These are phyloP conservation scores for Cladosporium cucumerinum DNA, from an alignment of 2,329 filamentous ascomycete species.

Conservation along the genomic window DNA sequence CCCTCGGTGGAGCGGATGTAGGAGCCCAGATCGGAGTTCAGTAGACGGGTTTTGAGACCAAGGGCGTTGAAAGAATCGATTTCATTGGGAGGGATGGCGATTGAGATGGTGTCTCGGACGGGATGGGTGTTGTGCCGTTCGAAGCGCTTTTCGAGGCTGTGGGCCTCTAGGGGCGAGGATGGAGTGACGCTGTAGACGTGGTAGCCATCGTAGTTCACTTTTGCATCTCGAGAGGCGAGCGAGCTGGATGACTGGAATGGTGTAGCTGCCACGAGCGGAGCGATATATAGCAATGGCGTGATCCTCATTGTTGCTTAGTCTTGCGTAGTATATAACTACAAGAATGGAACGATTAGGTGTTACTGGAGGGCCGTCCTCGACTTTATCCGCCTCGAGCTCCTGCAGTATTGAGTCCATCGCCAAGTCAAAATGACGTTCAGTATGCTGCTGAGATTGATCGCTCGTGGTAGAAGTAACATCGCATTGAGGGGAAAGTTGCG, in stretches of 20 bases:
- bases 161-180: background rate
- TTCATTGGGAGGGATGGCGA: constrained; percentile 12
- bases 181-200: constrained; percentile 33
- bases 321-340: background rate
- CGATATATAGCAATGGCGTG: background rate
- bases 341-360: background rate
- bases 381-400: background rate
- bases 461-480: background rate
- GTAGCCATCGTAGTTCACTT: constrained; percentile 41
- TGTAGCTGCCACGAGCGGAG: background rate
- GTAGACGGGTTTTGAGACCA: constrained; percentile 32
- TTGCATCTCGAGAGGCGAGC: background rate
- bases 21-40: constrained; percentile 45
- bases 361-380: background rate
- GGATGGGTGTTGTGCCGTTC: constrained; percentile 33
- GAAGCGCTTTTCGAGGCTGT: constrained; percentile 31
- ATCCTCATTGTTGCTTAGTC: constrained; percentile 1
- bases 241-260: background rate
- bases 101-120: constrained; percentile 32
- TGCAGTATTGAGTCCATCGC: background rate
- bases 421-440: background rate
- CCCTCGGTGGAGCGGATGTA: constrained; percentile 33
- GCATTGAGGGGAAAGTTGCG: background rate
- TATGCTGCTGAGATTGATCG: background rate
- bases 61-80: constrained; percentile 32